Evolutionary conservation across 208 protist genomes (phyloP).

Genomic region (Crithidia fasciculata): DNA sequence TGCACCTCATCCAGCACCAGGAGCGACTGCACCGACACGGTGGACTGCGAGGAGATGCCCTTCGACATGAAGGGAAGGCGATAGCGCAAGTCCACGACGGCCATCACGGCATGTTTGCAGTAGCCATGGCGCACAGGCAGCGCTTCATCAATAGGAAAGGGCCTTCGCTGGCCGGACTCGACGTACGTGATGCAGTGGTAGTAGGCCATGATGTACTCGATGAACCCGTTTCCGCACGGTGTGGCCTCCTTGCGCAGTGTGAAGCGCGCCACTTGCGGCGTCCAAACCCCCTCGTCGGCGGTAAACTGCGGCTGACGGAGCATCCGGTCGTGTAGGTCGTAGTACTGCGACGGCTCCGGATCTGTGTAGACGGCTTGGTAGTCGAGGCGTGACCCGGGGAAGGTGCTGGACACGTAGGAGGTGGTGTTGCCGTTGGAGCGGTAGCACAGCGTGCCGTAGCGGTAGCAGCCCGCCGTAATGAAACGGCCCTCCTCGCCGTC

Average conservation of each 20-base stretch:
- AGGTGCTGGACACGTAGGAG: not conserved
- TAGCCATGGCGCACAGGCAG: not conserved
- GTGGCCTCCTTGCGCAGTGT: not conserved
- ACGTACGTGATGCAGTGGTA: constrained; percentile 23
- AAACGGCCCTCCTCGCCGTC: not conserved
- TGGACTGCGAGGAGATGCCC: not conserved
- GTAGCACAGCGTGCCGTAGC: constrained; percentile 8
- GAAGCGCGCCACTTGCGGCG: constrained; percentile 12
- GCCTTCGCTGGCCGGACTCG: no score
- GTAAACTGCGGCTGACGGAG: constrained; percentile 6
- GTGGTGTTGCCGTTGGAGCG: constrained; percentile 10
- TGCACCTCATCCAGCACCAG: constrained; percentile 16
- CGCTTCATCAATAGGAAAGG: not conserved
- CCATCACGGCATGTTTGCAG: constrained; percentile 17
- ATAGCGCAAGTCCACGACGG: not conserved
- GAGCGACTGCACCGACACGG: not conserved
- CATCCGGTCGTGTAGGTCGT: constrained; percentile 12
- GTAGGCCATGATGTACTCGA: constrained; percentile 30
- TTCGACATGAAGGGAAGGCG: no score
- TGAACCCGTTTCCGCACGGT: not conserved
- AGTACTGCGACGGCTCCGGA: not conserved
- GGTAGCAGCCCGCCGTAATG: constrained; percentile 12
- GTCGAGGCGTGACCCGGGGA: not conserved
- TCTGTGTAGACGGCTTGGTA: not conserved
- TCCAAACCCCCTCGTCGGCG: not conserved